Evolutionary conservation across 2,329 filamentous ascomycete genomes (phyloP), one percentile per base, ranked within the genome.

Genomic region (Dactylonectria estremocensis): DNA sequence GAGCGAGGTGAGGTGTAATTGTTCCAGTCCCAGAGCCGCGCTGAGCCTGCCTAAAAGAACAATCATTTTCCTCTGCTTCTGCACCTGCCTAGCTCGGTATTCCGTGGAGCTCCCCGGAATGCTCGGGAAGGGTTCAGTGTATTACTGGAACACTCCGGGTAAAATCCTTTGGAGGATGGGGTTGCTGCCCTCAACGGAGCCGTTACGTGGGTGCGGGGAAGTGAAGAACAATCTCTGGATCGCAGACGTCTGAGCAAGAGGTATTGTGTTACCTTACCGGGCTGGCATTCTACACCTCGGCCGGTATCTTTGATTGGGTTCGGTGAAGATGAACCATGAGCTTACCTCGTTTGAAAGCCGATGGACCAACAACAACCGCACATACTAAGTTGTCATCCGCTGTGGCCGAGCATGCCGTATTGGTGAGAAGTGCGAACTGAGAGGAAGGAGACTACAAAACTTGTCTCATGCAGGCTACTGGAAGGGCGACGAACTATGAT

Each of bases 111-210:
- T 16, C 20, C 16, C 54, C 64, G 64, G 64, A 61, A 58, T 58
- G 58, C 48, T 66, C 64, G 64, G 64, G 64, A 57, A 35, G 52
- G 37, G 40, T 55, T 37, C 43, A 48, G 54, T 31, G 37, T 4
- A 61, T 65, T 16, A 59, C 43, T 61, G 57, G 56, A 20, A 40
- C 49, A 33, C 40, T 18, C 20, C 58, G 28, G 58, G 24, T 52
- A 61, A 58, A 61, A 37, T 14, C 48, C 24, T 28, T 28, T 28
- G n/a, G 28, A 40, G 45, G 35, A n/a, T 28, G 40, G 16, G 10
- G 6, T 54, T 46, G 61, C 55, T 64, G 61, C 59, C 55, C 35
- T 59, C 24, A 5, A 28, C 14, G n/a, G 37, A 40, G 35, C 14
- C 43, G 46, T 13, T 24, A 22, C 20, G 28, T 54, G 48, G 18